A percentile compares a stretch with the other conserved stretches of the same genome.
Evolutionary conservation across 495 filamentous ascomycete genomes (phyloP).

Genomic region (Neurospora sublineolata): DNA sequence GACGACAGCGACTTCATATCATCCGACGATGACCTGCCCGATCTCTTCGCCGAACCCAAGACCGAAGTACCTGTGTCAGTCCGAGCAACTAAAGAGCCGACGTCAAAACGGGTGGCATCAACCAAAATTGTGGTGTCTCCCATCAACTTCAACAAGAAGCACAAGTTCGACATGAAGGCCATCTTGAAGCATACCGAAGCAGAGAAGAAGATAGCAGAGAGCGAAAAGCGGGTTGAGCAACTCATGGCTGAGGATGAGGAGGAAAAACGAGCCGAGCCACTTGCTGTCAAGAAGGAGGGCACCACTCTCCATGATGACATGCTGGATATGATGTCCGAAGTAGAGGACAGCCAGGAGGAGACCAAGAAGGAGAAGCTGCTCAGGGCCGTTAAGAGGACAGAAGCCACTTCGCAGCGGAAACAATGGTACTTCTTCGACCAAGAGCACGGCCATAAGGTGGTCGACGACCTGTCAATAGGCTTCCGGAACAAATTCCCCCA

Average conservation of each 20-base stretch:
- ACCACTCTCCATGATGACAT: constrained; percentile 22
- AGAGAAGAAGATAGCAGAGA: constrained; percentile 46
- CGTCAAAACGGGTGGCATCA: neutral
- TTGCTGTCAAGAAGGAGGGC: constrained; percentile 11
- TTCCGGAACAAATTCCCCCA: constrained; percentile 24
- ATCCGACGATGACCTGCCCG: constrained; percentile 14
- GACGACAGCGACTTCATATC: constrained; percentile 3
- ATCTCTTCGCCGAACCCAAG: constrained; percentile 9
- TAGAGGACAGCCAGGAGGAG: constrained; percentile 41
- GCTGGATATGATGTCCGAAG: constrained; percentile 33
- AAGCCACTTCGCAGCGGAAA: constrained; percentile 45
- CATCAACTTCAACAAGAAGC: constrained; percentile 40
- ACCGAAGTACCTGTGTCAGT: neutral
- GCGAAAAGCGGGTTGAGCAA: constrained; percentile 37
- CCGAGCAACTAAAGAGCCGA: neutral
- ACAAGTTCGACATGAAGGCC: constrained; percentile 56
- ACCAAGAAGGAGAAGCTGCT: constrained; percentile 46
- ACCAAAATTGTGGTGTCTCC: constrained; percentile 27
- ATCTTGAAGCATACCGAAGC: constrained; percentile 49
- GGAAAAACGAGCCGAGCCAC: constrained; percentile 11
- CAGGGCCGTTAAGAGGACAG: constrained; percentile 63
- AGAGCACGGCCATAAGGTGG: constrained; percentile 2
- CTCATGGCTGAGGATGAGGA: constrained; percentile 19
- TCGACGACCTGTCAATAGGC: constrained; percentile 15
- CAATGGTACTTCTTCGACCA: constrained; percentile 58